Percentiles rank a stretch among this genome's conserved stretches.
phyloP scores from a whole-genome alignment of 2,329 filamentous ascomycete species.

The Emmonsia crescens region DNA sequence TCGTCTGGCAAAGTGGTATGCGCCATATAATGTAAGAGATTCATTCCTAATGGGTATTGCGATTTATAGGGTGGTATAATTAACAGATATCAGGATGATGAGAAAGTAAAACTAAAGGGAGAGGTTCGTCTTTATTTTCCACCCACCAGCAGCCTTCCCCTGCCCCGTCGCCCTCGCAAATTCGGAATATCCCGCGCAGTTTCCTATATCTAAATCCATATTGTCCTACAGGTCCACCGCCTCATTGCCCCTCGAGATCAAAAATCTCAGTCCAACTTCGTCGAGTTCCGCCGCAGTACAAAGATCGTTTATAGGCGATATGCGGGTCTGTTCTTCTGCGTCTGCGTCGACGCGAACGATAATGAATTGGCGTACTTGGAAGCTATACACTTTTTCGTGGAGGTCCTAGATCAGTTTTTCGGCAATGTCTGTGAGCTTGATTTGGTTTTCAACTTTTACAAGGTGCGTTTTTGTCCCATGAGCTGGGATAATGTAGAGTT shows the following conservation, averaged over 20 bases:
- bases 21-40: constrained; percentile 65
- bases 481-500: neutral
- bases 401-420: constrained; percentile 97
- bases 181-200: too few species aligned
- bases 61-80: neutral
- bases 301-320: constrained; percentile 98
- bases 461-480: constrained; percentile 35
- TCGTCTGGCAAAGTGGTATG: constrained; percentile 97
- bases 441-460: constrained; percentile 64
- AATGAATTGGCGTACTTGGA: constrained; percentile 96
- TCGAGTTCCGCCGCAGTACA: constrained; percentile 62
- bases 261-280: constrained; percentile 99
- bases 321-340: constrained; percentile 97
- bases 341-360: constrained; percentile 96
- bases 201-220: neutral
- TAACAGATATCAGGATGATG: constrained; percentile 57
- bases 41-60: neutral
- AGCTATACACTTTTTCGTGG: constrained; percentile 98
- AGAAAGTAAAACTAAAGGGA: constrained; percentile 98
- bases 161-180: neutral
- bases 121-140: constrained; percentile 49
- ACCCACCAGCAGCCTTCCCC: too few species aligned
- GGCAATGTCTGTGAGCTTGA: constrained; percentile 98
- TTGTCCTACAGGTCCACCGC: constrained; percentile 64
- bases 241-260: constrained; percentile 96